Base-by-base conservation (phyloP, 1,139 yeast genomes). In the Kluyveromyces sp. region DNA sequence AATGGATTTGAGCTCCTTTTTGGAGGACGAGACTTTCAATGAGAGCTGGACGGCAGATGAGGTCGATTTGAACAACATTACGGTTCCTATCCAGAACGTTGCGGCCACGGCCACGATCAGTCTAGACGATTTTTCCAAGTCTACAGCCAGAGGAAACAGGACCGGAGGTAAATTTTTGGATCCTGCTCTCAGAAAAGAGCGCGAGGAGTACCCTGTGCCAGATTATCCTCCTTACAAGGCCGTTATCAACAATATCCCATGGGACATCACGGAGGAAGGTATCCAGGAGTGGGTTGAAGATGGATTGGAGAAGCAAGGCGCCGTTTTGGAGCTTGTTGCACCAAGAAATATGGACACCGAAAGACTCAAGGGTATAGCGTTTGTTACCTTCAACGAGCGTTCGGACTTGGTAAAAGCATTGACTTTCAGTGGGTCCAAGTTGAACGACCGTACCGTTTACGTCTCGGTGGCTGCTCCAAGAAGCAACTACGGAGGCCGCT, bases 221-320 rank as follows among this genome's bases (percentile, higher is more conserved):
- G 94, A 88, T 58, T 74, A 70, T 44, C 89, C 96, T 26, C 99
- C 99, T 45, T 94, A 68, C 73, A 83, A 86, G 59, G 96, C 96
- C 17, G 78, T 88, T 65, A 74, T 92, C 55, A 78, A 80, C 60
- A 88, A 89, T 67, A 76, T 94, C 61, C 88, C 96, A 47, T 85
- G 87, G 81, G 92, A 84, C 52, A 75, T 78, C 38, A 67, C 72
- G 46, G 96, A 89, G 63, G 78, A 71, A 31, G 77, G 72, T 37
- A 72, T 92, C 49, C 70, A 67, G 44, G 77, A 77, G 39, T 83
- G 85, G 70, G 79, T 89, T 50, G 82, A 77, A 55, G 77, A 75
- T 58, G 77, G 79, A 58, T 68, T 83, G 65, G 76, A 75, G 39
- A 70, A 75, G 41, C 73, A 74, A 36, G 71, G 71, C 40, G 79